phyloP scores from a whole-genome alignment of 495 filamentous ascomycete species.

The Entonaema liquescens region DNA sequence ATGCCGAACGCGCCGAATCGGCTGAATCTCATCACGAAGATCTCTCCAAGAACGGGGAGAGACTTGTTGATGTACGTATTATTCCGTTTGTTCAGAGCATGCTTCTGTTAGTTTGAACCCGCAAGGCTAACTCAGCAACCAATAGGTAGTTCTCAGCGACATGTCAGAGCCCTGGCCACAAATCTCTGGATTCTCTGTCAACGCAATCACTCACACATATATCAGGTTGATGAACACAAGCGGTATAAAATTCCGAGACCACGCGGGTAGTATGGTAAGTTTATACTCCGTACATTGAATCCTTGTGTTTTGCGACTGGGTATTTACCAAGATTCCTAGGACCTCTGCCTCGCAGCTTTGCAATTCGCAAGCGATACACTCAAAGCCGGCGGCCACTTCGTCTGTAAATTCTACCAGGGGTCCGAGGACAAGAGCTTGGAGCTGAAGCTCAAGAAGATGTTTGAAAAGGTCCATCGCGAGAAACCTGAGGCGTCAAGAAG shows the following conservation, averaged over 20 bases:
- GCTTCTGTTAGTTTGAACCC: background rate
- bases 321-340: slow-evolving; percentile 60
- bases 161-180: slow-evolving; percentile 97
- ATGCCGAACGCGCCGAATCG: slow-evolving; percentile 57
- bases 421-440: slow-evolving; percentile 83
- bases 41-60: slow-evolving; percentile 45
- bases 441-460: slow-evolving; percentile 72
- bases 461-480: slow-evolving; percentile 78
- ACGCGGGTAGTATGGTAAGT: slow-evolving; percentile 93
- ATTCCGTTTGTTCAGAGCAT: background rate
- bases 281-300: background rate
- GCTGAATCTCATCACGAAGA: slow-evolving; percentile 44
- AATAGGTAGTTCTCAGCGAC: slow-evolving; percentile 85
- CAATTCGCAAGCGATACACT: slow-evolving; percentile 84
- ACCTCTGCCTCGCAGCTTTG: slow-evolving; percentile 86
- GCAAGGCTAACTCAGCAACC: slow-evolving; percentile 24
- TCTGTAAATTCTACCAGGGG: slow-evolving; percentile 98
- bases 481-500: slow-evolving; percentile 91
- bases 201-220: slow-evolving; percentile 91
- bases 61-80: slow-evolving; percentile 75
- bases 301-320: background rate
- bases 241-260: slow-evolving; percentile 84
- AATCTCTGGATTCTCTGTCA: slow-evolving; percentile 78
- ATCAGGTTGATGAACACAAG: slow-evolving; percentile 99
- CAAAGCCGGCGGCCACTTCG: slow-evolving; percentile 82